phyloP scores from a whole-genome alignment of 768 basidiomycete species.

The Rhodosporidiobolus sp. region DNA sequence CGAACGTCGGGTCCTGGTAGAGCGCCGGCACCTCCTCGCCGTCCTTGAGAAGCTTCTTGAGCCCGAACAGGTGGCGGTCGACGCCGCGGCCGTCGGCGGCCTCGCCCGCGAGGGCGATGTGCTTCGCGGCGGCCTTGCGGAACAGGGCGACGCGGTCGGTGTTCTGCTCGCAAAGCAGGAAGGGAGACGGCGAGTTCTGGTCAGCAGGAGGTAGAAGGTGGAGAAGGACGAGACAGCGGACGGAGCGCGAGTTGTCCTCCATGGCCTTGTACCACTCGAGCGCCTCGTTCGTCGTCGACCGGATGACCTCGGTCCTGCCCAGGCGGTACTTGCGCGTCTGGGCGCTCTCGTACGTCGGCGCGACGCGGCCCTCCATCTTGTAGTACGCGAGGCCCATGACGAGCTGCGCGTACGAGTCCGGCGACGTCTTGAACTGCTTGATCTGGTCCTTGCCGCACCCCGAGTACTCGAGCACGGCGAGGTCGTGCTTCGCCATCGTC shows the following conservation, averaged over 20 bases:
- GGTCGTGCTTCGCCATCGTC: slow-evolving; percentile 72
- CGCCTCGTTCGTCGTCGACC: slow-evolving; percentile 75
- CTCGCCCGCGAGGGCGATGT: slow-evolving; percentile 82
- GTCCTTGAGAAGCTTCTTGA: slow-evolving; percentile 73
- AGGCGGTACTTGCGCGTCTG: slow-evolving; percentile 88
- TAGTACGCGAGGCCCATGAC: slow-evolving; percentile 94
- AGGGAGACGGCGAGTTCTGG: no score
- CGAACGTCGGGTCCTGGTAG: slow-evolving; percentile 54
- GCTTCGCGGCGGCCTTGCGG: slow-evolving; percentile 70
- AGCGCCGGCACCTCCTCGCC: slow-evolving; percentile 62
- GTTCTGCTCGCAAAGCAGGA: slow-evolving; percentile 51
- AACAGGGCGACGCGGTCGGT: slow-evolving; percentile 64
- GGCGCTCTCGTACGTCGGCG: slow-evolving; percentile 73
- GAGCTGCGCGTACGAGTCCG: slow-evolving; percentile 92
- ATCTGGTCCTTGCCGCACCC: slow-evolving; percentile 84
- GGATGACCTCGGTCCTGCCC: slow-evolving; percentile 93
- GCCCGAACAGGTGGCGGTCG: slow-evolving; percentile 89
- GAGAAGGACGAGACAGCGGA: slow-evolving; percentile 46
- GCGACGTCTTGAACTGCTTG: slow-evolving; percentile 58
- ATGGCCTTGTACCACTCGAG: slow-evolving; percentile 87
- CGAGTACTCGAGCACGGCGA: slow-evolving; percentile 79
- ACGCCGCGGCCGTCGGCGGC: slow-evolving; percentile 93
- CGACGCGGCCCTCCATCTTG: slow-evolving; percentile 58
- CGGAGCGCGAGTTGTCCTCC: slow-evolving; percentile 59
- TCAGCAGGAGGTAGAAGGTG: slow-evolving; percentile 8